Evolutionary conservation across 2,329 filamentous ascomycete genomes (phyloP).

Genomic region (Colletotrichum agaves): DNA sequence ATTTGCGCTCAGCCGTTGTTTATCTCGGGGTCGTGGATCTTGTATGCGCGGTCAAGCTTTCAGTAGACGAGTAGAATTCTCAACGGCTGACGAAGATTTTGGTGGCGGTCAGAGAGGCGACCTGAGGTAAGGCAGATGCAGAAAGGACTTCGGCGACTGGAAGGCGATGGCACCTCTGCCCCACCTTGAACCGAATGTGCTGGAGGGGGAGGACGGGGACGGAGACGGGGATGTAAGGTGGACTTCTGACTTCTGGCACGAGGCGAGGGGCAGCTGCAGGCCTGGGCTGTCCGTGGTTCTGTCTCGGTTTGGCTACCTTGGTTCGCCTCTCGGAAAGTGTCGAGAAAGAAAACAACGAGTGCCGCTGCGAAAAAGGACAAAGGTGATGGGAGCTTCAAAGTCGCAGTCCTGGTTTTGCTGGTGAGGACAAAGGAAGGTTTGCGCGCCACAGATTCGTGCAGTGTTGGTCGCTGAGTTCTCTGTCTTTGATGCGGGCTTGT

Average conservation of each 20-base stretch:
- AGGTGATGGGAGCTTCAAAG: background rate
- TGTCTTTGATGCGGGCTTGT: background rate
- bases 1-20: background rate
- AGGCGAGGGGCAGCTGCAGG: slow-evolving; percentile 25
- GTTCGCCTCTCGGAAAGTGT: background rate
- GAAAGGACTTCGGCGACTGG: slow-evolving; percentile 1
- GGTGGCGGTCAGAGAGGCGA: slow-evolving; percentile 22
- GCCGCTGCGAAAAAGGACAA: background rate
- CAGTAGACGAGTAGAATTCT: too few species aligned
- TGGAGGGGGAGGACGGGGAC: background rate
- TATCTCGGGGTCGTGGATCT: too few species aligned
- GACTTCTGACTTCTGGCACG: slow-evolving; percentile 1
- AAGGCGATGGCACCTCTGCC: slow-evolving; percentile 31
- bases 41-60: too few species aligned
- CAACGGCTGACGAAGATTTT: background rate
- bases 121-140: background rate
- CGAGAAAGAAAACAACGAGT: background rate
- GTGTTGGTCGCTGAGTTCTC: background rate
- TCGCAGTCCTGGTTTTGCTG: background rate
- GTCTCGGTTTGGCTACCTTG: background rate
- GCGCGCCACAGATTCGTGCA: background rate
- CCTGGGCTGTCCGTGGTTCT: background rate
- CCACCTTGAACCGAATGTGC: slow-evolving; percentile 32
- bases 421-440: background rate
- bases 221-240: background rate